Evolutionary conservation across 2,329 filamentous ascomycete species (phyloP).

Genomic region (Penicillium rolfsii): DNA sequence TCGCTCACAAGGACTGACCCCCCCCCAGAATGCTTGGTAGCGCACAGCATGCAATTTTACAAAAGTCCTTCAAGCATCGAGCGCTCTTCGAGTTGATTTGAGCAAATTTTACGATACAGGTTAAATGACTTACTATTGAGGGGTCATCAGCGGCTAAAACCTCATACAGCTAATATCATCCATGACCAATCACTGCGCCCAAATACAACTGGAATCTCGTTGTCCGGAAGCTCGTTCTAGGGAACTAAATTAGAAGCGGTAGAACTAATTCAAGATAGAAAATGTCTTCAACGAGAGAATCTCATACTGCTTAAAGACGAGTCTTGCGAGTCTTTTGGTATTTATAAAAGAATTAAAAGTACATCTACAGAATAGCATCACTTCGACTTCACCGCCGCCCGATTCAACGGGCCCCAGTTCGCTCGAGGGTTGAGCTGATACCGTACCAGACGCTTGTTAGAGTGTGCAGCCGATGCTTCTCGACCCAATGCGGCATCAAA

Average conservation of each 20-base stretch:
- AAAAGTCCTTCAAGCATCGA: background rate
- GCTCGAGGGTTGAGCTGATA: conserved; percentile 89
- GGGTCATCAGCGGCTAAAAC: too few relatives aligned
- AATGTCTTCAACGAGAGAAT: background rate
- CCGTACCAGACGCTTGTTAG: conserved; percentile 71
- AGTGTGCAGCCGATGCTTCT: conserved; percentile 54
- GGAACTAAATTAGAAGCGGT: too few relatives aligned
- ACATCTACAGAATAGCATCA: background rate
- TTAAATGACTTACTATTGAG: too few relatives aligned
- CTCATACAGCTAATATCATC: too few relatives aligned
- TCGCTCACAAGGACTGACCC: background rate
- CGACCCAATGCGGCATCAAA: conserved; percentile 82
- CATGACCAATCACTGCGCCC: too few relatives aligned
- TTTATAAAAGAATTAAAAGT: conserved; percentile 4
- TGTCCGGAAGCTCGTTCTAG: too few relatives aligned
- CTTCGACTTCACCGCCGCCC: conserved; percentile 36
- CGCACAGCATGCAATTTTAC: background rate
- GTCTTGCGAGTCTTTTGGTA: background rate
- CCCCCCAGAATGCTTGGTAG: background rate
- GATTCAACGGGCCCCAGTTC: conserved; percentile 87
- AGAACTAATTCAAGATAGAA: too few relatives aligned
- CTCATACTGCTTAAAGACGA: background rate
- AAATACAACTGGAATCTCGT: too few relatives aligned
- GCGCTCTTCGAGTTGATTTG: background rate
- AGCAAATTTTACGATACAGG: too few relatives aligned